phyloP scores from a whole-genome alignment of 345 rosid genomes.

The Gossypium rotundifolium region DNA sequence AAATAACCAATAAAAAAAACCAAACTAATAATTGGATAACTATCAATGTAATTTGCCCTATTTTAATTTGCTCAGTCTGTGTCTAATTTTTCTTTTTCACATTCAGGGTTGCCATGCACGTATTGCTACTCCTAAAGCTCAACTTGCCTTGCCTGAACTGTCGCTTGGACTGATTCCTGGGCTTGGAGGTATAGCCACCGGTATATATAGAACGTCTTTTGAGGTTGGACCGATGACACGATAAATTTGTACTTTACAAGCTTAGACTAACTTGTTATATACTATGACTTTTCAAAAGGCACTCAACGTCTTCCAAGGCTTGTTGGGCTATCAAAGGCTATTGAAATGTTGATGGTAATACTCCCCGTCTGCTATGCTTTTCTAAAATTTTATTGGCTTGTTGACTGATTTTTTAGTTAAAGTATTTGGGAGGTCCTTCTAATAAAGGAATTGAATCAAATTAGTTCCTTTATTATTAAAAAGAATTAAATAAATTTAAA shows the following conservation, averaged over 20 bases:
- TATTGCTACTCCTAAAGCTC: constrained; percentile 67
- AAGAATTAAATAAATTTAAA: too few relatives aligned
- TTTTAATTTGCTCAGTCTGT: not conserved
- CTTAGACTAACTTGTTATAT: constrained; percentile 6
- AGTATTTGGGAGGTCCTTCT: too few relatives aligned
- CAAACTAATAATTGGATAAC: too few relatives aligned
- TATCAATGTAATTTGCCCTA: too few relatives aligned
- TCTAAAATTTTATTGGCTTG: too few relatives aligned
- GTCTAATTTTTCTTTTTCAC: not conserved
- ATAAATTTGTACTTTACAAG: not conserved
- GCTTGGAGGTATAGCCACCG: constrained; percentile 62
- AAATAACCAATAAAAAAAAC: too few relatives aligned
- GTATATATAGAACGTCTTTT: not conserved
- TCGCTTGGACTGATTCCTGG: constrained; percentile 95
- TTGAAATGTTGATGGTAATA: constrained; percentile 78
- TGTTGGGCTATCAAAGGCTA: constrained; percentile 75
- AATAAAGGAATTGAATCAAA: too few relatives aligned
- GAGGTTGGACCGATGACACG: constrained; percentile 1
- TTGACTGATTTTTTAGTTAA: too few relatives aligned
- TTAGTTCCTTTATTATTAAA: too few relatives aligned
- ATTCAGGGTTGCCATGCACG: constrained; percentile 91
- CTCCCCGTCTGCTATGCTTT: not conserved
- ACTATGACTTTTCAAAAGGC: constrained; percentile 38
- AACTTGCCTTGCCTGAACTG: constrained; percentile 81
- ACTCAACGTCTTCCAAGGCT: constrained; percentile 98